Base-by-base conservation (phyloP, 1,139 yeast species). In the Hansenula anomala region DNA sequence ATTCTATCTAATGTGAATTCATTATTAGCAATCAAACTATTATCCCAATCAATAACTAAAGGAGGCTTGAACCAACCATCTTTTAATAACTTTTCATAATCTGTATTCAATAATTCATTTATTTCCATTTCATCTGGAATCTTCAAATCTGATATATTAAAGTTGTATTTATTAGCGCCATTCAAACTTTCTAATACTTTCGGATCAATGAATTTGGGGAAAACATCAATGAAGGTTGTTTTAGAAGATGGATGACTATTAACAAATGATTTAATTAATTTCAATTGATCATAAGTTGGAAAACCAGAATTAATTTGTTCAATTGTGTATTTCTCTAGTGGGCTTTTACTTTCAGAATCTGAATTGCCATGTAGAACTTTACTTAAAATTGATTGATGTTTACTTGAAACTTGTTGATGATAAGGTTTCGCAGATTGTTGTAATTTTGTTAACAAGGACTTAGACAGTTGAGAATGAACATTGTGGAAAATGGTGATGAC, bases 21-120 rank as follows among this genome's bases (percentile, higher is more conserved):
- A 48, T 73, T 73, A 42, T 70, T 68, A 4, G 84, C 84, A 41
- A 78, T 61, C 52, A 71, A 57, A 38, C 64, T 58, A 53, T 76
- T 69, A 39, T 69, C 70, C 70, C 78, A 75, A 60, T 79, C 86
- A 37, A 78, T 75, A 28, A 77, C 66, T 43, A 79, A 63, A 0
- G 80, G 84, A 6, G 73, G 60, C 9, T 53, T 52, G 40, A 64
- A 64, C 31, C 55, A 39, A 9, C 43, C 44, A 10, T 43, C 34
- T 11, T 36, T 17, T n/a, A 28, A 16, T 17, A 14, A 17, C n/a
- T 24, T n/a, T 2, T 17, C 28, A 20, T 14, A 14, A 6, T 15
- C 16, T 23, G 13, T 22, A 12, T 23, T 31, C 4, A 16, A 7
- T 16, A 31, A 23, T 16, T 31, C 33, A 3, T 16, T 11, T 3